Evolutionary conservation across 2,329 filamentous ascomycete genomes (phyloP).

Genomic region (Monosporascus cannonballus): DNA sequence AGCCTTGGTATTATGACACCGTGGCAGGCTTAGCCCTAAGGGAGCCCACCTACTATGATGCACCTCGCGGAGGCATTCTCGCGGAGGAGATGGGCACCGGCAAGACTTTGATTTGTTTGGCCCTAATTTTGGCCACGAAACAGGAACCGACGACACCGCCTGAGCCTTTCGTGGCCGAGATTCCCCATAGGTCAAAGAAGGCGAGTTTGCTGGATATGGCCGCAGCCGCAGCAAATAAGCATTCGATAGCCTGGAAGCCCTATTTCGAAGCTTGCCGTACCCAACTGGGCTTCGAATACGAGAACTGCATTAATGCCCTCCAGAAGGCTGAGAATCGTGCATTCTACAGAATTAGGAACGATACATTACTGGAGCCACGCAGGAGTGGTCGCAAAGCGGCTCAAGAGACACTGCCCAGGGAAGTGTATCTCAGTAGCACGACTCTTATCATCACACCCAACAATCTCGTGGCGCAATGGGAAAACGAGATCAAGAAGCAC

Average conservation of each 20-base stretch:
- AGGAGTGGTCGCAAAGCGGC: conserved; percentile 30
- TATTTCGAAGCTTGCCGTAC: conserved; percentile 50
- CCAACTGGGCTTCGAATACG: conserved; percentile 42
- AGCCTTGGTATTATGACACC: conserved; percentile 63
- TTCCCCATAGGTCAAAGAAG: conserved; percentile 30
- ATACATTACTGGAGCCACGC: conserved; percentile 35
- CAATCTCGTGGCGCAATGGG: conserved; percentile 82
- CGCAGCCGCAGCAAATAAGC: conserved; percentile 59
- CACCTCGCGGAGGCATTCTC: conserved; percentile 68
- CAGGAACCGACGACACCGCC: conserved; percentile 60
- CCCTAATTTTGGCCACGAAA: conserved; percentile 69
- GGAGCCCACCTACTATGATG: conserved; percentile 68
- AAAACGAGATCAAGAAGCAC: conserved; percentile 73
- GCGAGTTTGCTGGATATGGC: conserved; percentile 72
- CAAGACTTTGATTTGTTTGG: conserved; percentile 83
- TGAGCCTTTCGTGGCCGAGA: conserved; percentile 46
- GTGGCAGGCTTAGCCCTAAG: conserved; percentile 55
- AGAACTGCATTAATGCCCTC: conserved; percentile 50
- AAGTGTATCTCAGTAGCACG: conserved; percentile 58
- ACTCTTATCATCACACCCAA: conserved; percentile 77
- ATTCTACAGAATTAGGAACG: conserved; percentile 44
- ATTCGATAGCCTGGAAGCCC: conserved; percentile 64
- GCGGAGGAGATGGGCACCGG: conserved; percentile 78
- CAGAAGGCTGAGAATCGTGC: conserved; percentile 43
- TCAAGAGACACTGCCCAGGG: conserved; percentile 29